Percentiles rank a stretch among this genome's conserved stretches.
Conservation (phyloP, 352 stramenopile species). For the Aphanomyces euteiches region DNA sequence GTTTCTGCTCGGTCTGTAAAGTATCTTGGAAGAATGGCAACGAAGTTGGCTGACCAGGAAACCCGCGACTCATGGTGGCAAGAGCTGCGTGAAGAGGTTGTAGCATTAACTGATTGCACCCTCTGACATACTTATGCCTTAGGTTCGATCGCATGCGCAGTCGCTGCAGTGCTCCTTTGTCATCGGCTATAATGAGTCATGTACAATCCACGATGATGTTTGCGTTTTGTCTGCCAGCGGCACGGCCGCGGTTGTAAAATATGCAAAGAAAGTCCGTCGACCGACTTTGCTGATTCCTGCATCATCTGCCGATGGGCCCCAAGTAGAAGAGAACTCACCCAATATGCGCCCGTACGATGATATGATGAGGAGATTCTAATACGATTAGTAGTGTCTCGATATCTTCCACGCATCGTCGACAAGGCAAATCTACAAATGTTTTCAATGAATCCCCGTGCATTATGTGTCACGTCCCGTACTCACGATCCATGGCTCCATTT, state of each 20-base stretch:
- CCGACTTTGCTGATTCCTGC: not conserved
- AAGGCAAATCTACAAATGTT: not conserved
- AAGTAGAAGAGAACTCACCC: not conserved
- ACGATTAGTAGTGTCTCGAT: not conserved
- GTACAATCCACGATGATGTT: slow-evolving; percentile 96
- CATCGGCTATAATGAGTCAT: slow-evolving; percentile 95
- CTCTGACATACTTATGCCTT: not conserved
- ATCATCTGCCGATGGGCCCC: not conserved
- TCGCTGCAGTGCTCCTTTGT: slow-evolving; percentile 95
- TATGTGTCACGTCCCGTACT: slow-evolving; percentile 97
- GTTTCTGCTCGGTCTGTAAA: slow-evolving; percentile 86
- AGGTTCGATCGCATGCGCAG: slow-evolving; percentile 93
- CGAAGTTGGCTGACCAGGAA: slow-evolving; percentile 95
- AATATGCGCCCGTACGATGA: not conserved
- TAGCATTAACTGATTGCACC: not conserved
- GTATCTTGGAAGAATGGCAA: slow-evolving; percentile 88
- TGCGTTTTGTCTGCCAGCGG: slow-evolving; percentile 95
- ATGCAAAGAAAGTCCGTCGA: slow-evolving; percentile 45
- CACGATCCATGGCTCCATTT: slow-evolving; percentile 92
- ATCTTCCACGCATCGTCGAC: too few species aligned
- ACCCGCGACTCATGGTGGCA: slow-evolving; percentile 98
- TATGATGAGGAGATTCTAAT: not conserved
- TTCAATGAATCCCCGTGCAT: slow-evolving; percentile 79
- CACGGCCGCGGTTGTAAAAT: slow-evolving; percentile 75
- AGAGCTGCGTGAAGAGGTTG: slow-evolving; percentile 93